phyloP scores from a whole-genome alignment of 768 basidiomycete species.

The Crepidotus variabilis region DNA sequence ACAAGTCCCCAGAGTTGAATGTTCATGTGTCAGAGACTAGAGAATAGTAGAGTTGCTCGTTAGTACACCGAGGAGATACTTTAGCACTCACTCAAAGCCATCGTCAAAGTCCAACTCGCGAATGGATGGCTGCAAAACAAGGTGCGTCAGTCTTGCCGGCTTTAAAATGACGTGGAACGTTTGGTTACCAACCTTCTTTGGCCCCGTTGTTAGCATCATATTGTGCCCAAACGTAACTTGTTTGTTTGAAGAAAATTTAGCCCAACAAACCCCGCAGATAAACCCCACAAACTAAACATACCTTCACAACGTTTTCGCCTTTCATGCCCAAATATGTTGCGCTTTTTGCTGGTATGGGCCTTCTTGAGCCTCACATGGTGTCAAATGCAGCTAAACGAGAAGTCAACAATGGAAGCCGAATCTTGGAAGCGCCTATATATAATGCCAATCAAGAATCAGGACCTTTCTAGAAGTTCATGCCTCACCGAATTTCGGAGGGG shows the following conservation, averaged over 20 bases:
- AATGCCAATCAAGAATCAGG: constrained; percentile 90
- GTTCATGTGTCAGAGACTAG: too few species aligned
- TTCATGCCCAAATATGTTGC: constrained; percentile 69
- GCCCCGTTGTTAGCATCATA: constrained; percentile 82
- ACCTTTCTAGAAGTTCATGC: constrained; percentile 97
- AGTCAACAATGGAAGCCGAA: constrained; percentile 24
- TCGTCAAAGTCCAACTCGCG: constrained; percentile 93
- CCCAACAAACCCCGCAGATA: background rate
- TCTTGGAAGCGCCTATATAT: constrained; percentile 70
- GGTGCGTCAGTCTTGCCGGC: constrained; percentile 1
- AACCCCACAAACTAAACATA: constrained; percentile 13
- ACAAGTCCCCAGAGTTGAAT: too few species aligned
- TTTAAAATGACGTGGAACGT: constrained; percentile 7
- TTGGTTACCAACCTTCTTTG: constrained; percentile 72
- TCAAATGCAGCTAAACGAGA: background rate
- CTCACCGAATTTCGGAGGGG: constrained; percentile 89
- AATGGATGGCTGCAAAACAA: constrained; percentile 74
- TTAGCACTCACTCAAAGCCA: constrained; percentile 72
- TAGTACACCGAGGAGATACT: too few species aligned
- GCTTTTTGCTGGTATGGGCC: constrained; percentile 84
- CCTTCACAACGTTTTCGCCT: constrained; percentile 76
- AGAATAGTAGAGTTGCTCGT: too few species aligned
- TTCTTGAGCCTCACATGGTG: constrained; percentile 59
- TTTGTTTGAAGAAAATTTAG: constrained; percentile 35
- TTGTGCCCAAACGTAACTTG: constrained; percentile 97